Evolutionary conservation across 805 yeast genomes (phyloP).

Genomic region (Candida awuae): DNA sequence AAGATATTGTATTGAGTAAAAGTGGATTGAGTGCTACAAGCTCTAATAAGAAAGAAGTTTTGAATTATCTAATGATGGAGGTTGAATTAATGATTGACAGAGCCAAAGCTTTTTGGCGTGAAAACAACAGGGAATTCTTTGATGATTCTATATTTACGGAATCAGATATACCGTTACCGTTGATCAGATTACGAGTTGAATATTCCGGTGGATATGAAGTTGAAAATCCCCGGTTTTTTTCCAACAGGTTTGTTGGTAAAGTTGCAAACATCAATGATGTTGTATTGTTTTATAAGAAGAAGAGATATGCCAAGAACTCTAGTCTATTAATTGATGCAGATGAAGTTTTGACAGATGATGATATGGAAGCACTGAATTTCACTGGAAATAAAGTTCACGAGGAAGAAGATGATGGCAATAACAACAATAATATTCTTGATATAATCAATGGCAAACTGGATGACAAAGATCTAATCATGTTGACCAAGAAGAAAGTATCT

Average conservation of each 20-base stretch:
- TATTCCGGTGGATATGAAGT: conserved; percentile 87
- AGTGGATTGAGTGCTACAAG: conserved; percentile 53
- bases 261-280: conserved; percentile 91
- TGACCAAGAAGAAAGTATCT: conserved; percentile 70
- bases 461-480: conserved; percentile 54
- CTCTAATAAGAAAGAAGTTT: conserved; percentile 52
- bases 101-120: conserved; percentile 46
- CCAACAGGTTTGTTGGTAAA: conserved; percentile 80
- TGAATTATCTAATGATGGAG: conserved; percentile 48
- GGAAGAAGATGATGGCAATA: conserved; percentile 21
- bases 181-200: conserved; percentile 76
- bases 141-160: conserved; percentile 26
- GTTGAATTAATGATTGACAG: conserved; percentile 60
- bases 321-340: conserved; percentile 1
- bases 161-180: conserved; percentile 60
- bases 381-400: background rate
- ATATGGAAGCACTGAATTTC: background rate
- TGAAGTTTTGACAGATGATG: conserved; percentile 28
- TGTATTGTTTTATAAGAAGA: conserved; percentile 52
- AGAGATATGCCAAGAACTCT: conserved; percentile 13
- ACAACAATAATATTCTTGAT: conserved; percentile 29
- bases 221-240: conserved; percentile 82
- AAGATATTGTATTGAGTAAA: conserved; percentile 48
- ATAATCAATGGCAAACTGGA: conserved; percentile 56
- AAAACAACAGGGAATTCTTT: conserved; percentile 21